Conservation (phyloP, 2,329 filamentous ascomycete genomes). For the Sclerotinia sclerotiorum region DNA sequence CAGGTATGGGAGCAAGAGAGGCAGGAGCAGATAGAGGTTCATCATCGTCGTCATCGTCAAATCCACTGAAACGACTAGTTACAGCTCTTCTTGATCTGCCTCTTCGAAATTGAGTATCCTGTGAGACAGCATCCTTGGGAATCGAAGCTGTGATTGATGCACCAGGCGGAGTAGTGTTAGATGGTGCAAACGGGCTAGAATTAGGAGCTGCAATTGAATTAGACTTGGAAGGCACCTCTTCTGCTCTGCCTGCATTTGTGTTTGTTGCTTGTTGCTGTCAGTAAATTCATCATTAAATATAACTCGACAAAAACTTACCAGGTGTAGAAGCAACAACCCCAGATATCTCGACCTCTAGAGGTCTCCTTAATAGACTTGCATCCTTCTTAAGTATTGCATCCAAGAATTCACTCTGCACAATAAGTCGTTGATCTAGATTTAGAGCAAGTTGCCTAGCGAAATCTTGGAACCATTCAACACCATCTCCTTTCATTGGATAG, state of each 20-base stretch:
- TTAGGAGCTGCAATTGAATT: slow-evolving; percentile 3
- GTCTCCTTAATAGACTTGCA: slow-evolving; percentile 66
- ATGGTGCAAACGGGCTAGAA: background rate
- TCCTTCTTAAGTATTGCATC: slow-evolving; percentile 85
- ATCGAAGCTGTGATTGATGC: slow-evolving; percentile 27
- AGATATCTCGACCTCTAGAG: slow-evolving; percentile 56
- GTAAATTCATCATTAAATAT: background rate
- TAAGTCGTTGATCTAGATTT: slow-evolving; percentile 74
- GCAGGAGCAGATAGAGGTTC: slow-evolving; percentile 1
- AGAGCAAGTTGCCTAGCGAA: slow-evolving; percentile 70
- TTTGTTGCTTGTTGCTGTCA: slow-evolving; percentile 25
- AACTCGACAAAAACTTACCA: slow-evolving; percentile 29
- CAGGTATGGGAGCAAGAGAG: slow-evolving; percentile 29
- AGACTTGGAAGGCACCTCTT: background rate
- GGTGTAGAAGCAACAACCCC: slow-evolving; percentile 33
- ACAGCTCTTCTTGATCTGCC: slow-evolving; percentile 46
- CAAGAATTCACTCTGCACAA: slow-evolving; percentile 88
- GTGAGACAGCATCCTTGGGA: slow-evolving; percentile 1
- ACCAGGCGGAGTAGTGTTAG: slow-evolving; percentile 17
- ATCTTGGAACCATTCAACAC: slow-evolving; percentile 63
- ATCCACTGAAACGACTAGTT: slow-evolving; percentile 68
- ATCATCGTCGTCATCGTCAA: slow-evolving; percentile 61
- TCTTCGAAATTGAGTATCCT: slow-evolving; percentile 24
- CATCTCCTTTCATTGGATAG: slow-evolving; percentile 56
- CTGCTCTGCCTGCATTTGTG: slow-evolving; percentile 16